Evolutionary conservation across 768 basidiomycete species (phyloP), one percentile per base, ranked within the genome.

Genomic region (Cystofilobasidium bisporidii): DNA sequence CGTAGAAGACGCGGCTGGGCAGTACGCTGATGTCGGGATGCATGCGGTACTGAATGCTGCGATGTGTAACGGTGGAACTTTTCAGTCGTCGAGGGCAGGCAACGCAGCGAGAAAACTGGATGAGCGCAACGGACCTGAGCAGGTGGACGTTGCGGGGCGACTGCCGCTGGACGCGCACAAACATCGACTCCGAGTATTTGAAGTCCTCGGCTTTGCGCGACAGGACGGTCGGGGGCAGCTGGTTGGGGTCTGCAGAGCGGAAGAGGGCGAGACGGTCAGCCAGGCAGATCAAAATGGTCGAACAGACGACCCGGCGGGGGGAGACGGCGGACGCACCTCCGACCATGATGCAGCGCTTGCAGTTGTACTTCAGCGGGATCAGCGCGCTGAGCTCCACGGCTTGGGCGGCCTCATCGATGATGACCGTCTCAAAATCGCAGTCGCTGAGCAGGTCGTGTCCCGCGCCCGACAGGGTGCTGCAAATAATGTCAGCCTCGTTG

Each of bases 41-140:
- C 96, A 99, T 99, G 71, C 96, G 93, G 75, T 99, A 99, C 79
- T 99, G 96, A 48, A 99, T 98, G 72, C 94, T 97, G 33, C 14
- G 43, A 17, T n/a, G n/a, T n/a, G n/a, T n/a, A n/a, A n/a, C n/a
- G n/a, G n/a, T n/a, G n/a, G n/a, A n/a, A n/a, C n/a, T n/a, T n/a
- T n/a, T n/a, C n/a, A n/a, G n/a, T n/a, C n/a, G n/a, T n/a, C n/a
- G n/a, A n/a, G n/a, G n/a, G n/a, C n/a, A n/a, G n/a, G n/a, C n/a
- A n/a, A n/a, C n/a, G n/a, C n/a, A 36, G 36, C 36, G 36, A 36
- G 36, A 5, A 36, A 36, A 36, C 6, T 5, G 36, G 12, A 36
- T 12, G 36, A 36, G 17, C 4, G n/a, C 14, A 10, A 71, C 80
- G 67, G 72, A 89, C 92, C 89, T 94, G 56, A 99, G 78, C 0